phyloP scores from a whole-genome alignment of 1,139 yeast genomes.

The Magnusiomyces suaveolens region DNA sequence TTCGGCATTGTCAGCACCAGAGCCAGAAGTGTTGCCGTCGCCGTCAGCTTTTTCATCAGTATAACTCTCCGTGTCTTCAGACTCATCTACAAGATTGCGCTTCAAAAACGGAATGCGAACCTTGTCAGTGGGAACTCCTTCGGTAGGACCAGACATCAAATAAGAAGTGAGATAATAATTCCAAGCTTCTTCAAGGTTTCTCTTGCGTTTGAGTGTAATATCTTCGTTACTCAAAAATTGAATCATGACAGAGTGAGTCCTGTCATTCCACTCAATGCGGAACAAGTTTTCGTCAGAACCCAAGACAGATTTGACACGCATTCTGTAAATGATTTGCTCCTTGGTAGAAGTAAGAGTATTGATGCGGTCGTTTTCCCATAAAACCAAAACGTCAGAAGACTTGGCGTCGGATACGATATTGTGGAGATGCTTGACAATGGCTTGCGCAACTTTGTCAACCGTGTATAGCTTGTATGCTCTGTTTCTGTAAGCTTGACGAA shows the following conservation, averaged over 20 bases:
- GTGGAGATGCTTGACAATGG: slow-evolving; percentile 84
- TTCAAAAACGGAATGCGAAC: slow-evolving; percentile 66
- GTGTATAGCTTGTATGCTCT: slow-evolving; percentile 89
- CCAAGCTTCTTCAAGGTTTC: slow-evolving; percentile 71
- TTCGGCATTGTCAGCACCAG: slow-evolving; percentile 5
- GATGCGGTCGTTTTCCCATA: slow-evolving; percentile 74
- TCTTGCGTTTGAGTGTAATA: slow-evolving; percentile 69
- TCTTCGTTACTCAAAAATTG: slow-evolving; percentile 85
- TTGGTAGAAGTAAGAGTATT: slow-evolving; percentile 51
- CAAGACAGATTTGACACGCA: slow-evolving; percentile 77
- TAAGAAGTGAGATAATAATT: slow-evolving; percentile 88
- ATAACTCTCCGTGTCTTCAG: slow-evolving; percentile 1
- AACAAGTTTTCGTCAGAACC: slow-evolving; percentile 85
- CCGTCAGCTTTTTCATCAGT: slow-evolving; percentile 2
- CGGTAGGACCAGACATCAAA: slow-evolving; percentile 93
- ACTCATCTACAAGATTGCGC: slow-evolving; percentile 30
- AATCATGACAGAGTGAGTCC: slow-evolving; percentile 46
- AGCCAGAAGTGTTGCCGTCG: slow-evolving; percentile 17
- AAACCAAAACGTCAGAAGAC: slow-evolving; percentile 67
- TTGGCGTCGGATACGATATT: slow-evolving; percentile 67
- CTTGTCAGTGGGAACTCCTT: slow-evolving; percentile 81
- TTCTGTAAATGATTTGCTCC: slow-evolving; percentile 82
- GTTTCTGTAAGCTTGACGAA: slow-evolving; percentile 91
- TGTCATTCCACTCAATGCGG: slow-evolving; percentile 62
- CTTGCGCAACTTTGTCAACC: slow-evolving; percentile 83